Percentiles rank a stretch among this genome's conserved stretches.
These are phyloP conservation scores for Scutellaria minor DNA, from an alignment of 257 asterid species.

Conservation along the genomic window DNA sequence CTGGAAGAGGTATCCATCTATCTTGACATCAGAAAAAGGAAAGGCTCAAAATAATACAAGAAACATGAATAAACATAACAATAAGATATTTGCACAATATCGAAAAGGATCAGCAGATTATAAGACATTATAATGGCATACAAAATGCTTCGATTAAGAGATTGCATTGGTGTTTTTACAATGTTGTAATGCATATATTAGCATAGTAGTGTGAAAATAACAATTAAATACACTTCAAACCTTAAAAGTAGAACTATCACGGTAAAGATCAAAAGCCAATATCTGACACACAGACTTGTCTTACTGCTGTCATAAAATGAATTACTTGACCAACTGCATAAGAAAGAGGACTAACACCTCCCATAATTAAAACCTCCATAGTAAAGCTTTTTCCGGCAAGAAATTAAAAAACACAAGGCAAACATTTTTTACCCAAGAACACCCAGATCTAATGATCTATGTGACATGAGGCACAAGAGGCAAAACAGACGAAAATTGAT, in stretches of 20 bases:
- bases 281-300: slow-evolving; percentile 18
- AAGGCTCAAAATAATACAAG: slow-evolving; percentile 38
- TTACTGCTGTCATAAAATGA: slow-evolving; percentile 15
- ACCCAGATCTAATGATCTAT: neutral
- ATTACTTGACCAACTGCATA: slow-evolving; percentile 25
- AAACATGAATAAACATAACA: slow-evolving; percentile 24
- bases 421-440: slow-evolving; percentile 9
- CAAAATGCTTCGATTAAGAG: neutral
- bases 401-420: neutral
- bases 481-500: neutral
- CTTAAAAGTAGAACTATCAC: slow-evolving; percentile 17
- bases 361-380: neutral
- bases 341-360: slow-evolving; percentile 13
- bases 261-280: slow-evolving; percentile 4
- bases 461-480: slow-evolving; percentile 3
- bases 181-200: neutral
- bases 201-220: slow-evolving; percentile 8
- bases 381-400: slow-evolving; percentile 6
- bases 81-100: slow-evolving; percentile 17
- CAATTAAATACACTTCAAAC: slow-evolving; percentile 10
- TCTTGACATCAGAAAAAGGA: slow-evolving; percentile 64
- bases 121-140: slow-evolving; percentile 28
- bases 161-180: slow-evolving; percentile 19
- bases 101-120: slow-evolving; percentile 27
- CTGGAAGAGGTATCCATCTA: slow-evolving; percentile 98